Evolutionary conservation across 1,284 basidiomycete species (phyloP), one percentile per base, ranked within the genome.

Genomic region (Trichosporon faecale): DNA sequence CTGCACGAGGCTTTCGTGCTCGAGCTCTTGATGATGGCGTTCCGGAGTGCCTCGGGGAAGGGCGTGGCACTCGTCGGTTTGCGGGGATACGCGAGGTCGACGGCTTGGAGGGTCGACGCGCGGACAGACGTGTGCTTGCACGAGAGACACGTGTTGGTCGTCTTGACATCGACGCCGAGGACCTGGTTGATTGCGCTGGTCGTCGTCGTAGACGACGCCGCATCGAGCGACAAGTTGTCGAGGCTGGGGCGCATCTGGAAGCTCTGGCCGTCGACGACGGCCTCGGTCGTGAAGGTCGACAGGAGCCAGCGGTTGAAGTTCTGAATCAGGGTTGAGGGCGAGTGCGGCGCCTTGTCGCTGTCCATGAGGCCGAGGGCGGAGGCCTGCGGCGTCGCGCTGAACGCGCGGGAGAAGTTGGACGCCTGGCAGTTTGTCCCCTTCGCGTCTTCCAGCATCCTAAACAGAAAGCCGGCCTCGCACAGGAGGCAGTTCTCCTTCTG

Each of bases 361-460:
- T 99, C 96, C 75, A 98, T 89, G 37, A 98, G 86, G 40, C 95
- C 94, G 29, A 98, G 89, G 9, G 92, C 90, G 70, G 91, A 90
- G 18, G 91, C 90, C 83, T 95, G 92, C 23, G 85, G 85, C 33
- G 85, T 87, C 23, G 90, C 89, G 18, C 92, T 91, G 64, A 98
- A 92, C 0, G 95, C 92, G 80, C 94, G 91, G 79, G 95, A 95
- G 77, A 98, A 98, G 83, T 99, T 99, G 80, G 91, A 94, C 5
- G 95, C 90, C 81, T 98, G 97, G 78, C 96, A 98, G 77, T 99
- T 98, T 21, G 89, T 93, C 0, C 96, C 97, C 65, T 87, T 87
- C 0, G 96, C 97, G 78, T 98, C 95, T 80, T 96, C 93, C 29
- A 99, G 87, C 95, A 98, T 99, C 40, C 94, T 88, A 74, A 91